Conservation (phyloP, 129 eudicot species). For the Lonicera japonica region DNA sequence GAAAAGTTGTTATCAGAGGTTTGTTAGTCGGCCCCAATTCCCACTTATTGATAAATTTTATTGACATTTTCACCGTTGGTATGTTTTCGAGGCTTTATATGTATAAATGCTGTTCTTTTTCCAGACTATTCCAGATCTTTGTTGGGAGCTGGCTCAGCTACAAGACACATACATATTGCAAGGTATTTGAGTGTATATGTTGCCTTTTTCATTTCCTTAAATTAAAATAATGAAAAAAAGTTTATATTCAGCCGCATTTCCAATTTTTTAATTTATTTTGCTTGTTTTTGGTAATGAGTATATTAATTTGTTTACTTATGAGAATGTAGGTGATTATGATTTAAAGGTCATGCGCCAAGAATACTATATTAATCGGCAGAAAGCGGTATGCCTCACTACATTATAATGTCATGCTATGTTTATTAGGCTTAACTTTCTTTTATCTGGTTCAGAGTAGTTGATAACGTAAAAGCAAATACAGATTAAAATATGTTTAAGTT, state of each 20-base stretch:
- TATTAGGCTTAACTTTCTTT: neutral
- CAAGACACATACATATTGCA: slow-evolving; percentile 98
- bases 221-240: neutral
- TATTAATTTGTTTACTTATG: slow-evolving; percentile 6
- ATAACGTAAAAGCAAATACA: slow-evolving; percentile 6
- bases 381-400: slow-evolving; percentile 51
- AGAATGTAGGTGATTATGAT: slow-evolving; percentile 83
- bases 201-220: neutral
- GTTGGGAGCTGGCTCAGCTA: slow-evolving; percentile 97
- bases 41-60: neutral
- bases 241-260: neutral
- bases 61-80: neutral
- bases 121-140: slow-evolving; percentile 94
- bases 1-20: slow-evolving; percentile 93
- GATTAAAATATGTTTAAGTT: neutral
- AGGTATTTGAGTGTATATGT: slow-evolving; percentile 36
- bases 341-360: slow-evolving; percentile 99
- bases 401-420: neutral
- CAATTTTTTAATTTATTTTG: neutral
- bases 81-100: slow-evolving; percentile 4
- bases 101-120: slow-evolving; percentile 18
- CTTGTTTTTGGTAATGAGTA: neutral
- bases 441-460: slow-evolving; percentile 6
- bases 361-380: slow-evolving; percentile 83
- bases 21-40: slow-evolving; percentile 9